These are phyloP conservation scores for Grosmannia huntii DNA, from an alignment of 2,329 filamentous ascomycete genomes.

Conservation along the genomic window DNA sequence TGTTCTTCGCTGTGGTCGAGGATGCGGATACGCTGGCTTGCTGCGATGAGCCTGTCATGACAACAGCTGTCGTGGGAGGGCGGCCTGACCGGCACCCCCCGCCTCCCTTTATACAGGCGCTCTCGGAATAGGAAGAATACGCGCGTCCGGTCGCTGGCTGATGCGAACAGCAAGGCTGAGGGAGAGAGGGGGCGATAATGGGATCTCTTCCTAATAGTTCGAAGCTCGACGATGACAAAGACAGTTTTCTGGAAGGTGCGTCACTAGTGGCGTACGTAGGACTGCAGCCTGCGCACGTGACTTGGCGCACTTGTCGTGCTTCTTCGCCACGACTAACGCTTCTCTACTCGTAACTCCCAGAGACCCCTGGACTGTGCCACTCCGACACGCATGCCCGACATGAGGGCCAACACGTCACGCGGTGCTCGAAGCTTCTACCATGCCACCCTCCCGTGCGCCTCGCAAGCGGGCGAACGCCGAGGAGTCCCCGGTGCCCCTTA, in stretches of 20 bases:
- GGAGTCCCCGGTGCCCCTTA: conserved; percentile 25
- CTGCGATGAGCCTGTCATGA: conserved; percentile 33
- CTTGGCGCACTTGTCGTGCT: conserved; percentile 6
- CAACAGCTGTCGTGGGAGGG: conserved; percentile 7
- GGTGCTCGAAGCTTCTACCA: background rate
- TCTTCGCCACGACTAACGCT: background rate
- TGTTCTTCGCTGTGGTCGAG: conserved; percentile 18
- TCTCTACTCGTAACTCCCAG: no score
- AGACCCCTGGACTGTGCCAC: background rate
- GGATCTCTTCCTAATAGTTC: no score
- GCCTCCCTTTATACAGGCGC: background rate
- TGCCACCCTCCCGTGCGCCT: conserved; percentile 48
- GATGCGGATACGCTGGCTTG: conserved; percentile 3
- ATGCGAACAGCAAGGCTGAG: background rate
- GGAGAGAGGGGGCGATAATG: background rate
- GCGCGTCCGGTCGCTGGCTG: background rate
- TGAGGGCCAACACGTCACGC: background rate
- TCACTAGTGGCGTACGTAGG: background rate
- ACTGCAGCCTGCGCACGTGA: conserved; percentile 5
- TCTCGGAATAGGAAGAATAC: background rate
- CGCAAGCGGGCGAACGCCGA: conserved; percentile 48
- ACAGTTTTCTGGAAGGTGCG: conserved; percentile 10
- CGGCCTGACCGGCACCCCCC: background rate
- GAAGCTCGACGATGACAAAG: background rate
- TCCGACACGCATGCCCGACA: background rate